phyloP scores from a whole-genome alignment of 495 filamentous ascomycete genomes.

The Aspergillus hancockii region DNA sequence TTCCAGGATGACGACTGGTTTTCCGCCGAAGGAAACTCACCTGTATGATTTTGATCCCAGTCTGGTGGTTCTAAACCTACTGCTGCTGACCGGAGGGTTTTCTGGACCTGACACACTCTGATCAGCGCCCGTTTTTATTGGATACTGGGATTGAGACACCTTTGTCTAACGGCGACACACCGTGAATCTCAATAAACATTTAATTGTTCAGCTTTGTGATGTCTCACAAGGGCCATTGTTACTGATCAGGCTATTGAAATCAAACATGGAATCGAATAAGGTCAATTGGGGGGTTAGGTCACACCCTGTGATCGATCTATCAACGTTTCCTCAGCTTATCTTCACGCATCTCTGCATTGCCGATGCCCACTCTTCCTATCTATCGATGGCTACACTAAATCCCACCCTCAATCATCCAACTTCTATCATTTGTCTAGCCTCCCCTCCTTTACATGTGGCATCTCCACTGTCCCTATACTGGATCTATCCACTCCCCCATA shows the following conservation, averaged over 20 bases:
- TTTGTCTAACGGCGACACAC: neutral
- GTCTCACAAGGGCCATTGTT: slow-evolving; percentile 7
- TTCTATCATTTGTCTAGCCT: neutral
- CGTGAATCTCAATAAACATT: neutral
- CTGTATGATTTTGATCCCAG: neutral
- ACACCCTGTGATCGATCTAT: slow-evolving; percentile 1
- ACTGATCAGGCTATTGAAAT: neutral
- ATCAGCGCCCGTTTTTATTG: neutral
- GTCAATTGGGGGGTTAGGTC: neutral
- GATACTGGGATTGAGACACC: neutral
- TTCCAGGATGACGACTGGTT: neutral
- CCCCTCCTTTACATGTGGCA: neutral
- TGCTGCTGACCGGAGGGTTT: neutral
- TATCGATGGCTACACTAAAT: neutral
- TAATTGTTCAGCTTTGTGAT: slow-evolving; percentile 2
- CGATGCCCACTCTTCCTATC: neutral
- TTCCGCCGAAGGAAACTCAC: neutral
- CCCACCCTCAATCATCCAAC: neutral
- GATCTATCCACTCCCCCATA: neutral
- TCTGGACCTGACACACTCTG: too few species aligned
- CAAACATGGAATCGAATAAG: neutral
- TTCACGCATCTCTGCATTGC: neutral
- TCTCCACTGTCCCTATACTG: neutral
- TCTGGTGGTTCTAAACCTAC: neutral
- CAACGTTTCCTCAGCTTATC: slow-evolving; percentile 2